These are phyloP conservation scores for Clarireedia homoeocarpa DNA, from an alignment of 2,329 filamentous ascomycete genomes.

Conservation along the genomic window DNA sequence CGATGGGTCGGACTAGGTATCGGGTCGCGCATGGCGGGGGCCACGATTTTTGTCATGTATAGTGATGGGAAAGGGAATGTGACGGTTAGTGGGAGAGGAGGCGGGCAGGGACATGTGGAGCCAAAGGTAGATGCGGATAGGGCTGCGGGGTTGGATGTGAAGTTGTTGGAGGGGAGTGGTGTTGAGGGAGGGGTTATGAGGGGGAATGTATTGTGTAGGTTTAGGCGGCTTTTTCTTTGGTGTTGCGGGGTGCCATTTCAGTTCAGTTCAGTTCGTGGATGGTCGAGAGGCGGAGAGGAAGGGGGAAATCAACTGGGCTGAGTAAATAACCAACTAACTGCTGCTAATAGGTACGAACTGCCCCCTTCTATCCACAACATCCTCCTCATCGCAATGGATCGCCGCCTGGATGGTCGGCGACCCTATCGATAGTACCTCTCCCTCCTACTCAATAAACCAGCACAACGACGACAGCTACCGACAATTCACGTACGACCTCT, in stretches of 20 bases:
- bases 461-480: conserved; percentile 12
- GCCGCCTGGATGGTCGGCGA: conserved; percentile 22
- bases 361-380: conserved; percentile 9
- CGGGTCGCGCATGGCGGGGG: conserved; percentile 44
- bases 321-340: too few relatives aligned
- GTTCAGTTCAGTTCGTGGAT: too few relatives aligned
- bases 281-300: too few relatives aligned
- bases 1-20: conserved; percentile 50
- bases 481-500: conserved; percentile 22
- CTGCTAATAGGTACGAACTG: conserved; percentile 15
- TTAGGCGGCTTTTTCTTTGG: neutral
- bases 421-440: conserved; percentile 16
- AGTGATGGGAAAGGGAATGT: conserved; percentile 42
- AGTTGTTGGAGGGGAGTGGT: conserved; percentile 44
- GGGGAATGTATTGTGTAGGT: conserved; percentile 46
- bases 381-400: conserved; percentile 20
- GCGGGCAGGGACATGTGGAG: conserved; percentile 35
- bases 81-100: conserved; percentile 44
- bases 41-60: conserved; percentile 55
- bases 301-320: too few relatives aligned
- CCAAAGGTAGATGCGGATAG: conserved; percentile 34
- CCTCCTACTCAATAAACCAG: conserved; percentile 13
- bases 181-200: conserved; percentile 43
- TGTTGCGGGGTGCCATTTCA: too few relatives aligned
- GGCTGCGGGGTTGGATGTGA: conserved; percentile 22